These are phyloP conservation scores for Spathaspora sp. DNA, from an alignment of 805 yeast species.

Conservation along the genomic window DNA sequence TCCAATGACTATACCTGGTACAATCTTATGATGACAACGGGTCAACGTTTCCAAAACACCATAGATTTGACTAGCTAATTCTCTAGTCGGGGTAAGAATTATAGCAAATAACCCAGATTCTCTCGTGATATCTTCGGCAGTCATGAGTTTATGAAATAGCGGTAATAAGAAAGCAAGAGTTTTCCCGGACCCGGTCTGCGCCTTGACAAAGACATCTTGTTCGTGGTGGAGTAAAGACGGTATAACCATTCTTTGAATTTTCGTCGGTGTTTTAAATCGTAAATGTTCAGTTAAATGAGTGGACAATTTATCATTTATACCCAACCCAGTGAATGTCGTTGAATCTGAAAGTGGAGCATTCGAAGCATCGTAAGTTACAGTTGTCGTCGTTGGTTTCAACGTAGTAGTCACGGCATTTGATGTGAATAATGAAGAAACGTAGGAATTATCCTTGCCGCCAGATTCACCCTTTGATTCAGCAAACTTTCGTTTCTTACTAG, in stretches of 20 bases:
- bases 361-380: conserved; percentile 51
- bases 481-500: conserved; percentile 32
- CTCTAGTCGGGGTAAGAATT: conserved; percentile 91
- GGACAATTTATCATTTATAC: conserved; percentile 53
- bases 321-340: conserved; percentile 68
- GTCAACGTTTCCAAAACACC: conserved; percentile 71
- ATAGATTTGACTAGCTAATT: conserved; percentile 86
- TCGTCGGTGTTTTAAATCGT: conserved; percentile 68
- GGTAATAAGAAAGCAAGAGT: conserved; percentile 87
- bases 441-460: conserved; percentile 58
- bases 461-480: conserved; percentile 47
- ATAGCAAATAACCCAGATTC: conserved; percentile 84
- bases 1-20: conserved; percentile 95
- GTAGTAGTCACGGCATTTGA: conserved; percentile 34
- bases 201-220: conserved; percentile 81
- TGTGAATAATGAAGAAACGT: conserved; percentile 80
- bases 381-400: conserved; percentile 48
- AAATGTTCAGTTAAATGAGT: conserved; percentile 55
- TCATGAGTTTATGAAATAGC: conserved; percentile 68
- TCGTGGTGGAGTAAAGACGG: conserved; percentile 43
- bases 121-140: conserved; percentile 49
- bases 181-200: conserved; percentile 98
- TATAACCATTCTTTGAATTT: conserved; percentile 76
- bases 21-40: conserved; percentile 79
- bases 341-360: conserved; percentile 82